Evolutionary conservation across 2,329 filamentous ascomycete species (phyloP), one percentile per base, ranked within the genome.

Genomic region (Geosmithia morbida): DNA sequence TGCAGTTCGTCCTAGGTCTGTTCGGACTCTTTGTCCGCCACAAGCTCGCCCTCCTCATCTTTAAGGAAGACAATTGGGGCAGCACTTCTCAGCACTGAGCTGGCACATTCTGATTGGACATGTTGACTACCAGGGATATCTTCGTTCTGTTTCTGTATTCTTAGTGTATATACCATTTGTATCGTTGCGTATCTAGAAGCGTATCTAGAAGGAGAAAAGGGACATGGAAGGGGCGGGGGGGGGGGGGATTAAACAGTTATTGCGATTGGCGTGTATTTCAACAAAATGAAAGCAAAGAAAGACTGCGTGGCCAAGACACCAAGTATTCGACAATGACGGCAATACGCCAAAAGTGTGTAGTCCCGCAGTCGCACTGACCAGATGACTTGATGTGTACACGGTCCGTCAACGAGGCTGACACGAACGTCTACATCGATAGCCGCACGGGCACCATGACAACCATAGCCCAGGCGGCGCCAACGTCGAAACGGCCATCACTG

Each of bases 11-110:
- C 4, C 76, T 85, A 51, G 92, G 92, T 7, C 62, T 94, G n/a
- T 67, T 87, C 41, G 92, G 89, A 18, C 67, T 98, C 50, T 86
- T 95, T 59, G 78, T 88, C 47, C 73, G 92, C 54, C 92, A 98
- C 68, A 79, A 79, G 51, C 75, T 96, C 53, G 92, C 92, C 43
- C 68, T 94, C 58, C 71, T 92, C 54, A 77, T 98, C 54, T 98
- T 98, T 71, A 83, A 84, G 61, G 79, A 85, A 60, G 92, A 98
- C 66, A 98, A 98, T 62, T 70, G 72, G 68, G 70, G 69, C 51
- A 65, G 68, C 29, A 50, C 51, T 16, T 6, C 40, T 18, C 40
- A 42, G 40, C 40, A 42, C 33, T 37, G 33, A 37, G 8, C 22
- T 26, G 22, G 8, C 4, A 26, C 22, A 26, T 26, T 26, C 8